Percentiles rank a stretch among this genome's conserved stretches.
phyloP scores from a whole-genome alignment of 2,329 filamentous ascomycete genomes.

The Penicillium sp. region DNA sequence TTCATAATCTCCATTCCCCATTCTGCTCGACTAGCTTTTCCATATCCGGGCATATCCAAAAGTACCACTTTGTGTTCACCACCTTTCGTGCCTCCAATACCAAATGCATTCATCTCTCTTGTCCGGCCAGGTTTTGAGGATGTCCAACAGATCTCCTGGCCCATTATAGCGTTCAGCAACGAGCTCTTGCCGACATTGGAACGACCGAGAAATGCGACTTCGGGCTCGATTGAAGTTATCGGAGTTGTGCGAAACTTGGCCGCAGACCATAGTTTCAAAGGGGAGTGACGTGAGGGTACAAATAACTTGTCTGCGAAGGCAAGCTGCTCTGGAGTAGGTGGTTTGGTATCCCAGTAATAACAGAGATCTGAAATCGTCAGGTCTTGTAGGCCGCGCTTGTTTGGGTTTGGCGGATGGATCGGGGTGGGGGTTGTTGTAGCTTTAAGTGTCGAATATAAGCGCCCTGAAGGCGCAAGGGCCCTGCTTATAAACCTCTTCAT shows the following conservation, averaged over 20 bases:
- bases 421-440: neutral
- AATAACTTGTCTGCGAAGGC: slow-evolving; percentile 50
- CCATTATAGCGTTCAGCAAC: slow-evolving; percentile 65
- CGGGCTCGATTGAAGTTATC: slow-evolving; percentile 53
- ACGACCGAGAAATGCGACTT: slow-evolving; percentile 67
- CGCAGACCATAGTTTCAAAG: slow-evolving; percentile 60
- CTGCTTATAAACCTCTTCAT: slow-evolving; percentile 10
- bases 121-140: slow-evolving; percentile 63
- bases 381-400: slow-evolving; percentile 30
- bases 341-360: slow-evolving; percentile 54
- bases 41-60: slow-evolving; percentile 72
- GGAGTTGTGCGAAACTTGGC: slow-evolving; percentile 62
- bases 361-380: slow-evolving; percentile 37
- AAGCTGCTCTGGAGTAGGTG: slow-evolving; percentile 47
- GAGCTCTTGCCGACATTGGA: slow-evolving; percentile 71
- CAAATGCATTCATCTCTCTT: slow-evolving; percentile 66
- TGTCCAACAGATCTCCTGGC: slow-evolving; percentile 53
- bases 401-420: slow-evolving; percentile 8
- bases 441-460: slow-evolving; percentile 14
- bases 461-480: slow-evolving; percentile 1
- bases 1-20: slow-evolving; percentile 71
- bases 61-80: slow-evolving; percentile 55
- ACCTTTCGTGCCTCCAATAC: slow-evolving; percentile 53
- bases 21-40: slow-evolving; percentile 58
- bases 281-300: slow-evolving; percentile 46